Conservation (phyloP, 2,329 filamentous ascomycete species). For the Alternaria sp. region DNA sequence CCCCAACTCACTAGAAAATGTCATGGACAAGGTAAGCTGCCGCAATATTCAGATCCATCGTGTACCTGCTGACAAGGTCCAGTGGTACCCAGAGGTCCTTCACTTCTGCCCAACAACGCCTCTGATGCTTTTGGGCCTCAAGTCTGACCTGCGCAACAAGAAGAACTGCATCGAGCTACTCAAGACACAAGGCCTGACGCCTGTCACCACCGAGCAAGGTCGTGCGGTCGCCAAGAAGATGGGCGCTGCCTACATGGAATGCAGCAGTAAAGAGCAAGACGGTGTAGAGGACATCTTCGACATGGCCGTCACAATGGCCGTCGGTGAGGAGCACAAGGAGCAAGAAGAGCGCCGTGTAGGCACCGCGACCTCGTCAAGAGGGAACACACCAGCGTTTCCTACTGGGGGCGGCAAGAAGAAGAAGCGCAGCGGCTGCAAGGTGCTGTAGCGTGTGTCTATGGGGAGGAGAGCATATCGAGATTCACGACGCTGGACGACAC, state of each 20-base stretch:
- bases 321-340: conserved; percentile 69
- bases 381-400: conserved; percentile 33
- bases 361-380: conserved; percentile 26
- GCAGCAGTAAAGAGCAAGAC: conserved; percentile 95
- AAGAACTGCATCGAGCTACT: conserved; percentile 98
- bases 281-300: conserved; percentile 98
- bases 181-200: conserved; percentile 95
- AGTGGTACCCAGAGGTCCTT: conserved; percentile 99
- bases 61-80: conserved; percentile 39
- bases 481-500: conserved; percentile 53
- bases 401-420: conserved; percentile 49
- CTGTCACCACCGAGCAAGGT: conserved; percentile 91
- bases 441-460: conserved; percentile 45
- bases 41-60: neutral
- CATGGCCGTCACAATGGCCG: conserved; percentile 85
- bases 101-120: conserved; percentile 99
- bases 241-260: conserved; percentile 96
- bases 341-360: conserved; percentile 32
- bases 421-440: conserved; percentile 52
- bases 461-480: conserved; percentile 43
- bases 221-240: conserved; percentile 89
- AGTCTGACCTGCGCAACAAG: conserved; percentile 95
- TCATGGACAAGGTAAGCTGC: conserved; percentile 88
- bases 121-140: conserved; percentile 92
- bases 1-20: conserved; percentile 96